Evolutionary conservation across 768 basidiomycete genomes (phyloP).

Genomic region (Steccherinum ochraceum): DNA sequence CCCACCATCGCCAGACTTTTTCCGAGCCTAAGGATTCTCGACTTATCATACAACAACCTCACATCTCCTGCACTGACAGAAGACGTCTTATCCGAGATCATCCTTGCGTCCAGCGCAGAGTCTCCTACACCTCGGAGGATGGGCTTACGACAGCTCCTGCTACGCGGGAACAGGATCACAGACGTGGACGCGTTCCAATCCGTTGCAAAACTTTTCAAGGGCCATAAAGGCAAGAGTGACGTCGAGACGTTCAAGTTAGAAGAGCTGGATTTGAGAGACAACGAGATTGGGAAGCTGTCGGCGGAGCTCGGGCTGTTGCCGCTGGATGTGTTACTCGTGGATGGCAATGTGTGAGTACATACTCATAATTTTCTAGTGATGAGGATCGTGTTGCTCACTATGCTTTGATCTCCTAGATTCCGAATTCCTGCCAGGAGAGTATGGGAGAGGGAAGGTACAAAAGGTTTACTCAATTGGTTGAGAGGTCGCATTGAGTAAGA

Average conservation of each 20-base stretch:
- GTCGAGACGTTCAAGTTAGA: slow-evolving; percentile 71
- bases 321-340: slow-evolving; percentile 76
- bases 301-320: slow-evolving; percentile 69
- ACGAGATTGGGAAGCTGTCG: slow-evolving; percentile 66
- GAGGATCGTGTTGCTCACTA: background rate
- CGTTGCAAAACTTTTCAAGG: slow-evolving; percentile 60
- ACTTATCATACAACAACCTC: slow-evolving; percentile 70
- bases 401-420: slow-evolving; percentile 42
- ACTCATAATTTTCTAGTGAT: background rate
- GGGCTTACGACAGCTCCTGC: slow-evolving; percentile 58
- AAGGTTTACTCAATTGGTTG: slow-evolving; percentile 74
- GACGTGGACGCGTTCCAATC: slow-evolving; percentile 57
- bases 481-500: slow-evolving; percentile 61
- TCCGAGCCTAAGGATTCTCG: slow-evolving; percentile 61
- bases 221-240: slow-evolving; percentile 51
- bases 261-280: slow-evolving; percentile 78
- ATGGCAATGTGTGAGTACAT: slow-evolving; percentile 69
- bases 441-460: slow-evolving; percentile 86
- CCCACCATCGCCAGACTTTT: slow-evolving; percentile 59
- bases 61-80: slow-evolving; percentile 46
- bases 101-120: slow-evolving; percentile 36
- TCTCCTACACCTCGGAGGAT: slow-evolving; percentile 23
- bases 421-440: slow-evolving; percentile 74
- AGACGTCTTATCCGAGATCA: slow-evolving; percentile 41
- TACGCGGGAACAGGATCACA: slow-evolving; percentile 63